A percentile compares a stretch with the other conserved stretches of the same genome.
Conservation (phyloP, 306 rosid species). For the Alnus glutinosa region DNA sequence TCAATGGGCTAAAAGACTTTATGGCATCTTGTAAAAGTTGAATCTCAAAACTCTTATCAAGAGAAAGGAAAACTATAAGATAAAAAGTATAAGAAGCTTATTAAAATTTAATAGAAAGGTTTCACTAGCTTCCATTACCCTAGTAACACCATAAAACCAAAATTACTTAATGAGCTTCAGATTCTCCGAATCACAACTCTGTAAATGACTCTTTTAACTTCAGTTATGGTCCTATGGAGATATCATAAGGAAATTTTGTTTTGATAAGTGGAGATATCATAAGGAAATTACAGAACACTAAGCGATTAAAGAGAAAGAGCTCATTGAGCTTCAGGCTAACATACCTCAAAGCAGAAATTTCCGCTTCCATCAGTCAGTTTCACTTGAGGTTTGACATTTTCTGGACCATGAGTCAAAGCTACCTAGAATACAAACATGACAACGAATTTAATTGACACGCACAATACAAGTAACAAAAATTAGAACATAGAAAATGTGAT, state of each 20-base stretch:
- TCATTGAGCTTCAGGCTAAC: slow-evolving; percentile 22
- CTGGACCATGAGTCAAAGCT: slow-evolving; percentile 99
- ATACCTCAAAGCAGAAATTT: slow-evolving; percentile 93
- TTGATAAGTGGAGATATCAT: neutral
- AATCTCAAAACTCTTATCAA: slow-evolving; percentile 21
- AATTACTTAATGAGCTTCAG: slow-evolving; percentile 1
- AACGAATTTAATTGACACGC: slow-evolving; percentile 24
- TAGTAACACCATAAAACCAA: slow-evolving; percentile 12
- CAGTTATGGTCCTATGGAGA: neutral
- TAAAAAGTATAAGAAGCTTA: slow-evolving; percentile 19
- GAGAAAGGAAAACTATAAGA: slow-evolving; percentile 15
- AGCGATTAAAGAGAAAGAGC: slow-evolving; percentile 2
- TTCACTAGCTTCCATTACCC: slow-evolving; percentile 17
- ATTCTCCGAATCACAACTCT: slow-evolving; percentile 25
- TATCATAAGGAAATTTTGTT: slow-evolving; percentile 14
- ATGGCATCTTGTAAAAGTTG: slow-evolving; percentile 6
- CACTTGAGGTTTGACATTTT: slow-evolving; percentile 86
- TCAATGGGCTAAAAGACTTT: slow-evolving; percentile 9
- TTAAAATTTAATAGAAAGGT: slow-evolving; percentile 12
- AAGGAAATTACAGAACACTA: slow-evolving; percentile 22
- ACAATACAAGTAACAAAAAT: slow-evolving; percentile 19
- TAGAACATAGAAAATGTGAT: slow-evolving; percentile 13
- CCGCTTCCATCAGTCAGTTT: slow-evolving; percentile 81
- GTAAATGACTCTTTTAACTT: slow-evolving; percentile 23
- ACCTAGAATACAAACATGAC: slow-evolving; percentile 49